These are phyloP conservation scores for Arctium lappa DNA, from an alignment of 129 eudicot species.

Conservation along the genomic window DNA sequence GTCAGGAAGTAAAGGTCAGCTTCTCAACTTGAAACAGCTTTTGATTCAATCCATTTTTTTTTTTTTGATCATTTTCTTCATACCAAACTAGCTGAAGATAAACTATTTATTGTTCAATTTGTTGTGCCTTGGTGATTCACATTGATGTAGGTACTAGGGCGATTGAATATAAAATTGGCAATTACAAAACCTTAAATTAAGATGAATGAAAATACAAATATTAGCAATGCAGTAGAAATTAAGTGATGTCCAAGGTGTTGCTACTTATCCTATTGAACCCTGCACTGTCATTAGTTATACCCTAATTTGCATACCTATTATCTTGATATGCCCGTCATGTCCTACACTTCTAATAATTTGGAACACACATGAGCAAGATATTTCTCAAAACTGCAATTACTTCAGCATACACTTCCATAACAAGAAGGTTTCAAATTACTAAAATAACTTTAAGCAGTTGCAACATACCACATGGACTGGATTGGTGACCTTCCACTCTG, in stretches of 20 bases:
- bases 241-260: not conserved
- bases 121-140: too few species aligned
- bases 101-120: too few species aligned
- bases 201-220: too few species aligned
- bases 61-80: too few species aligned
- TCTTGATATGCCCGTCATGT: not conserved
- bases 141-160: too few species aligned
- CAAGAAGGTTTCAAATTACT: not conserved
- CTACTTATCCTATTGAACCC: not conserved
- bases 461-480: slow-evolving; percentile 86
- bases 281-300: not conserved
- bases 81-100: too few species aligned
- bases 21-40: too few species aligned
- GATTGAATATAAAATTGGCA: too few species aligned
- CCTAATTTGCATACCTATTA: not conserved
- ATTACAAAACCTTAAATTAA: too few species aligned
- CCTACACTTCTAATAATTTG: not conserved
- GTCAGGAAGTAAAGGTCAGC: too few species aligned
- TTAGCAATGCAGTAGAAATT: not conserved
- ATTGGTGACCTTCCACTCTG: slow-evolving; percentile 89
- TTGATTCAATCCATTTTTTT: too few species aligned
- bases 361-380: not conserved
- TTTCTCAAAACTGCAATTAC: not conserved
- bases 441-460: not conserved
- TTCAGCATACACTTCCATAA: not conserved